Evolutionary conservation across 2,329 filamentous ascomycete species (phyloP), one percentile per base, ranked within the genome.

Genomic region (Colletotrichum sp.): DNA sequence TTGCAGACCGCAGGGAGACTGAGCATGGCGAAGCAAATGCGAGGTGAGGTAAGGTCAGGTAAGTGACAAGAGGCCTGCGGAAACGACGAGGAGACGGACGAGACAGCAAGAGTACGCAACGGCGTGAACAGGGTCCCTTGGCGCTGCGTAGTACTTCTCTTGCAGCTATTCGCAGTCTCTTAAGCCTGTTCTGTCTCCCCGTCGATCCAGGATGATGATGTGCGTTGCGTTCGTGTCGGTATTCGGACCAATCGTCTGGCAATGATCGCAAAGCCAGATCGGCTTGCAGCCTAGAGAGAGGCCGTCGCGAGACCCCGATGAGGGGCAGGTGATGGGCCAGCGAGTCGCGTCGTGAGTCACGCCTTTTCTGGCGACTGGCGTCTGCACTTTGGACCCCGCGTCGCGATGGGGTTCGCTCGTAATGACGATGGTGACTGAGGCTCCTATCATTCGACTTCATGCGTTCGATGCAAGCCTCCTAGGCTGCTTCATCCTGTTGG

Each of bases 81-180:
- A 52, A 59, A 69, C 65, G 49, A 52, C 36, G 39, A 52, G 28
- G 52, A 59, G 16, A 32, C 8, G 36, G 3, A 21, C 32, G 32
- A 34, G 34, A 52, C 21, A 30, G 63, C 57, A 59, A 70, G 36
- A 39, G 68, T 62, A 36, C 39, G 36, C 30, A 15, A 49, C 52
- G 52, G 32, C 69, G 63, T 57, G 55, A 36, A 68, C 21, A 63
- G 63, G 18, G n/a, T 16, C 59, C 8, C 73, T 76, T 76, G 70
- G 73, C 73, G 70, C 70, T 73, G 73, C 59, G 64, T 44, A 62
- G 73, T 76, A 71, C 73, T 76, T 76, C 73, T 55, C 64, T 73
- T 44, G 73, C 70, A 65, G 69, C 32, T 59, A 63, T 69, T 66
- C 70, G 32, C 60, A 28, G 34, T 72, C 52, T 18, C 28, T 32